Evolutionary conservation across 2,329 filamentous ascomycete genomes (phyloP).

Genomic region (Rhinocladiella mackenziei): DNA sequence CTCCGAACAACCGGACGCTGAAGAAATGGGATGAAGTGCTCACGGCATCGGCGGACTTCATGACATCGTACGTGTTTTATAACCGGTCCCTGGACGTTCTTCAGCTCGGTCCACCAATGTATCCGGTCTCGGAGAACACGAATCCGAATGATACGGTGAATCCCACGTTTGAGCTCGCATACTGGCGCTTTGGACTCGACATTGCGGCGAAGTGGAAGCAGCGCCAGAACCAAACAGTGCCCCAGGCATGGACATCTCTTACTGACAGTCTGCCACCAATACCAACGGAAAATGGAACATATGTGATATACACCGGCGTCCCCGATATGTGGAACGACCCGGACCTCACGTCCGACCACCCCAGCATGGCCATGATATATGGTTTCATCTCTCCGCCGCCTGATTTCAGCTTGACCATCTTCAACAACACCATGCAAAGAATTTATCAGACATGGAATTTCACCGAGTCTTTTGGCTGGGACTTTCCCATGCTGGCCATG

Average conservation of each 20-base stretch:
- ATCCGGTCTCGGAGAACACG: constrained; percentile 56
- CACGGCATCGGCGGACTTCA: constrained; percentile 54
- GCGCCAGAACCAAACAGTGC: constrained; percentile 44
- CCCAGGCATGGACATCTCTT: constrained; percentile 47
- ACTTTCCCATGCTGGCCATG: constrained; percentile 32
- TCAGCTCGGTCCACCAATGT: constrained; percentile 52
- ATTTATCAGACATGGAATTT: not conserved
- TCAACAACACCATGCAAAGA: constrained; percentile 33
- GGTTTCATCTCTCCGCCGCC: constrained; percentile 44
- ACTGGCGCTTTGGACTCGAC: constrained; percentile 59
- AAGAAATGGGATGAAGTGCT: constrained; percentile 53
- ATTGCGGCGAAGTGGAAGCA: constrained; percentile 53
- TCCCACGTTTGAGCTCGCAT: constrained; percentile 57
- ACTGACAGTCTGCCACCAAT: constrained; percentile 52
- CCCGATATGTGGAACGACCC: constrained; percentile 43
- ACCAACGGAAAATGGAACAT: constrained; percentile 49
- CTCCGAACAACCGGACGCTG: constrained; percentile 44
- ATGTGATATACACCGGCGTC: constrained; percentile 54
- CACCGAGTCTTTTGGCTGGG: constrained; percentile 4
- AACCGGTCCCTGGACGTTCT: constrained; percentile 52
- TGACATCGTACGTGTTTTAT: constrained; percentile 55
- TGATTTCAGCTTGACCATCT: constrained; percentile 38
- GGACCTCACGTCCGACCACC: constrained; percentile 41
- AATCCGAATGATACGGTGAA: constrained; percentile 55
- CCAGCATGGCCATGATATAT: constrained; percentile 45